Evolutionary conservation across 1,284 basidiomycete species (phyloP).

Genomic region (Apiotrichum sp.): DNA sequence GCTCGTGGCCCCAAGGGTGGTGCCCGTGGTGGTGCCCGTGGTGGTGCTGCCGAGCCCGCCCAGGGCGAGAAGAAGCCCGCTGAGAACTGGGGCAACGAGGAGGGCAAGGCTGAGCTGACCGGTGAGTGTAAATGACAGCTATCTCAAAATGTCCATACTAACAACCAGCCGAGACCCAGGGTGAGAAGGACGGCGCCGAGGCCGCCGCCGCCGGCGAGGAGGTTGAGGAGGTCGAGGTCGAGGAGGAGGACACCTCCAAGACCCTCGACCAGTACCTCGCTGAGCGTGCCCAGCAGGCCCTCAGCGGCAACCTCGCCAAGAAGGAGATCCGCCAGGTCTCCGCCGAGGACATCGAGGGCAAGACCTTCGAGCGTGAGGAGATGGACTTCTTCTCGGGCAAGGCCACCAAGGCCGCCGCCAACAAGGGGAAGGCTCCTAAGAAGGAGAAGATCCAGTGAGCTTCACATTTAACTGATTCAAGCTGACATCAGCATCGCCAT

Average conservation of each 20-base stretch:
- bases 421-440: conserved; percentile 34
- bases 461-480: too few relatives aligned
- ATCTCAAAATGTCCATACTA: too few relatives aligned
- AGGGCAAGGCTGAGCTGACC: conserved; percentile 67
- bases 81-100: conserved; percentile 85
- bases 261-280: conserved; percentile 49
- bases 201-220: conserved; percentile 29
- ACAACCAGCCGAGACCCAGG: conserved; percentile 45
- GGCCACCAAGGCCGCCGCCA: conserved; percentile 16
- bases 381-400: conserved; percentile 47
- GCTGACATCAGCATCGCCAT: conserved; percentile 35
- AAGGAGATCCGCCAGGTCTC: conserved; percentile 31
- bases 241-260: conserved; percentile 87
- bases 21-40: conserved; percentile 22
- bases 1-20: conserved; percentile 36
- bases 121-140: conserved; percentile 45
- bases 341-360: conserved; percentile 32
- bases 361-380: conserved; percentile 41
- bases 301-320: conserved; percentile 23
- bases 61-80: conserved; percentile 66
- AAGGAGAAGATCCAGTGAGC: conserved; percentile 42
- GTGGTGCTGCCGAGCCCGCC: conserved; percentile 54
- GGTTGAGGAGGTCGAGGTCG: conserved; percentile 45
- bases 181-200: conserved; percentile 40
- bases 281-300: conserved; percentile 39